These are phyloP conservation scores for Brassica nigra DNA, from an alignment of 345 rosid species.

Conservation along the genomic window DNA sequence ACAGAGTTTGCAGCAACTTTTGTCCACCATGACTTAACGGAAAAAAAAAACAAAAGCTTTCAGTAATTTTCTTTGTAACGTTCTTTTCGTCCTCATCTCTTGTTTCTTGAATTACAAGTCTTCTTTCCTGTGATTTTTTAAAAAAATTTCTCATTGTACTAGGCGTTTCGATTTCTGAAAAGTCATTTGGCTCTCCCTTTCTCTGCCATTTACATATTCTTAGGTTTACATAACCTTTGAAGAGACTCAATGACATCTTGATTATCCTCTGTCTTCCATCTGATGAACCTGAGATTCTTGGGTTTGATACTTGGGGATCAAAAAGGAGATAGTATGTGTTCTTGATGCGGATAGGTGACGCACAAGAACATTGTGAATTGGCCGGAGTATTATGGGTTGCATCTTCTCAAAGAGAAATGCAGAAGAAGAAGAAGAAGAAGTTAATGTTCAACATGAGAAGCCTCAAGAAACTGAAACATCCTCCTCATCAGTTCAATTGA, in stretches of 20 bases:
- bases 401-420: constrained; percentile 38
- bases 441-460: constrained; percentile 21
- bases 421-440: constrained; percentile 23
- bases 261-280: neutral
- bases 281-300: constrained; percentile 34
- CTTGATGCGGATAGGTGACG: constrained; percentile 31
- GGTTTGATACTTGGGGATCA: constrained; percentile 28
- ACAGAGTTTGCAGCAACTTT: constrained; percentile 37
- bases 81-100: constrained; percentile 12
- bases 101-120: constrained; percentile 29
- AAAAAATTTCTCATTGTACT: neutral
- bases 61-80: neutral
- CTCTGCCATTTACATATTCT: neutral
- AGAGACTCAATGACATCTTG: constrained; percentile 5
- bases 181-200: constrained; percentile 6
- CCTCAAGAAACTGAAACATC: constrained; percentile 18
- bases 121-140: neutral
- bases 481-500: constrained; percentile 34
- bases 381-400: constrained; percentile 38
- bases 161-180: neutral
- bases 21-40: constrained; percentile 35
- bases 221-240: constrained; percentile 5
- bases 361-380: constrained; percentile 5
- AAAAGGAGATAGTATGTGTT: constrained; percentile 6
- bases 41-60: neutral